These are phyloP conservation scores for Backusella parvicylindrica DNA, from an alignment of 192 early-diverging fungal genomes.

Conservation along the genomic window DNA sequence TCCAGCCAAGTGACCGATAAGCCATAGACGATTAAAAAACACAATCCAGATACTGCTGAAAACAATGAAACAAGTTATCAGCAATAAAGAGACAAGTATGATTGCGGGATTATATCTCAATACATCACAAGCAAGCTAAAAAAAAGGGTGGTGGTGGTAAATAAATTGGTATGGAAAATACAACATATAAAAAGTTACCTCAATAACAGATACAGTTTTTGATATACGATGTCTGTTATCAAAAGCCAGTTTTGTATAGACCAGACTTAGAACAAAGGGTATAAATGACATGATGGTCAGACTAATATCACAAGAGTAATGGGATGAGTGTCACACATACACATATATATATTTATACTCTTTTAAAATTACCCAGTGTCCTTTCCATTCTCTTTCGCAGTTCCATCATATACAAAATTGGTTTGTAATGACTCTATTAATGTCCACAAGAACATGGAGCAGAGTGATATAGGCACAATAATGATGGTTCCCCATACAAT, in stretches of 20 bases:
- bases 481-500: slow-evolving; percentile 50
- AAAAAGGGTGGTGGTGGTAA: not conserved
- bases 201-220: slow-evolving; percentile 51
- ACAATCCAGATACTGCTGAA: slow-evolving; percentile 67
- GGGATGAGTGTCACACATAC: not conserved
- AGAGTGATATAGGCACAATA: slow-evolving; percentile 37
- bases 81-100: slow-evolving; percentile 55
- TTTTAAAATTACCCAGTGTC: slow-evolving; percentile 45
- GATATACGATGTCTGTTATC: slow-evolving; percentile 38
- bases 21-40: slow-evolving; percentile 63
- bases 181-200: slow-evolving; percentile 36
- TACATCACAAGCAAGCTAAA: slow-evolving; percentile 69
- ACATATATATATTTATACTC: too few relatives aligned
- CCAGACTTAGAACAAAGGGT: slow-evolving; percentile 40
- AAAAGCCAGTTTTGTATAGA: slow-evolving; percentile 39
- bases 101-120: slow-evolving; percentile 67
- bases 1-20: slow-evolving; percentile 43
- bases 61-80: slow-evolving; percentile 52
- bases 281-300: slow-evolving; percentile 46
- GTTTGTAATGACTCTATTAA: slow-evolving; percentile 43
- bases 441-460: slow-evolving; percentile 51
- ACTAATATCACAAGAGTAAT: slow-evolving; percentile 9
- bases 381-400: slow-evolving; percentile 33
- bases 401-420: slow-evolving; percentile 24
- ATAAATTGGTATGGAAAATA: too few relatives aligned